phyloP scores from a whole-genome alignment of 768 basidiomycete genomes.

The Obba rivulosa region DNA sequence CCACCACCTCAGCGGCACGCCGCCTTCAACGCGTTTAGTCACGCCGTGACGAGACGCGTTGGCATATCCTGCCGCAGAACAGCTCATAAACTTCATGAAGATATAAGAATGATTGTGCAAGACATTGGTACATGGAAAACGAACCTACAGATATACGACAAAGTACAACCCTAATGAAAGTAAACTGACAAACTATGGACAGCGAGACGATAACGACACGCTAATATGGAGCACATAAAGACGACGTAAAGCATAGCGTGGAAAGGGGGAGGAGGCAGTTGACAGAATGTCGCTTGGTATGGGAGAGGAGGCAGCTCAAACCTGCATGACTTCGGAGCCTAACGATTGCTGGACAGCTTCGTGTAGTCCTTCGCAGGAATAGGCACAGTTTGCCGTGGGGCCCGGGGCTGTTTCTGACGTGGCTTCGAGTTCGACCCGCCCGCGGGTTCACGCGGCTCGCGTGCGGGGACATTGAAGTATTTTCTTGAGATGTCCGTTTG shows the following conservation, averaged over 20 bases:
- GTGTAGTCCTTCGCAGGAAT: slow-evolving; percentile 19
- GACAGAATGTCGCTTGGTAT: not conserved
- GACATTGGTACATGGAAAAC: too few relatives aligned
- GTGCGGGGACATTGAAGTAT: too few relatives aligned
- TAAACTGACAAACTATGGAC: too few relatives aligned
- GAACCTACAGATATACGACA: too few relatives aligned
- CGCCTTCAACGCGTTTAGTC: slow-evolving; percentile 9
- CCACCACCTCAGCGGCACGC: not conserved
- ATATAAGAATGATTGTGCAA: not conserved
- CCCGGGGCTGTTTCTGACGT: not conserved
- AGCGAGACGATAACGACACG: too few relatives aligned
- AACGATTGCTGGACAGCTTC: not conserved
- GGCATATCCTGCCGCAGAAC: not conserved
- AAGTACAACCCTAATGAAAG: too few relatives aligned
- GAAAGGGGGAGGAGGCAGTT: not conserved
- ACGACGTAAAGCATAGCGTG: too few relatives aligned
- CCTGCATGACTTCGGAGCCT: not conserved
- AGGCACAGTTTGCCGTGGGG: not conserved
- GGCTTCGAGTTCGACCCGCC: too few relatives aligned
- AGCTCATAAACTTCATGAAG: not conserved
- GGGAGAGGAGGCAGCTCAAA: not conserved
- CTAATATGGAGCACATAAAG: too few relatives aligned
- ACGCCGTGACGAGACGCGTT: slow-evolving; percentile 3
- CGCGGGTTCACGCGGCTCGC: too few relatives aligned
- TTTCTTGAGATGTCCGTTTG: slow-evolving; percentile 15